These are phyloP conservation scores for Fusarium pilosicola DNA, from an alignment of 2,329 filamentous ascomycete genomes.

Conservation along the genomic window DNA sequence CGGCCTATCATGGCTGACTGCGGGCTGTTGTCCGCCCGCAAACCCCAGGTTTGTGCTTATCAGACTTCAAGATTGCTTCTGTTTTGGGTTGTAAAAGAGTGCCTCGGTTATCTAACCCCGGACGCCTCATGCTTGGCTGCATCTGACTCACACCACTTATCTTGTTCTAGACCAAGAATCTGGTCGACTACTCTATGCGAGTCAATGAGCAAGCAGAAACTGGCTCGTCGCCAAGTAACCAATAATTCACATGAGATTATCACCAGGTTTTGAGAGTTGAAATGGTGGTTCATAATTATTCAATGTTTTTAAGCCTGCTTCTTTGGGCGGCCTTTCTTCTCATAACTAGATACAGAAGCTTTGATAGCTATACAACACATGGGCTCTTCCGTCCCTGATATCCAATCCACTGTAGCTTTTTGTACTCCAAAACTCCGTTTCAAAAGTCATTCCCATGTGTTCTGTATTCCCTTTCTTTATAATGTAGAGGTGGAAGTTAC, in stretches of 20 bases:
- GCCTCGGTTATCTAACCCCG: slow-evolving; percentile 17
- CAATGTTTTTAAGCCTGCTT: slow-evolving; percentile 28
- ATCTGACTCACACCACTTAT: slow-evolving; percentile 1
- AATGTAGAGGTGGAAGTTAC: slow-evolving; percentile 35
- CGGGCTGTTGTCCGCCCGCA: not conserved
- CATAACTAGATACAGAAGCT: slow-evolving; percentile 33
- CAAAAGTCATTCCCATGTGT: slow-evolving; percentile 35
- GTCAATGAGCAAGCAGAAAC: not conserved
- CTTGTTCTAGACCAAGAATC: slow-evolving; percentile 1
- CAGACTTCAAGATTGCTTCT: not conserved
- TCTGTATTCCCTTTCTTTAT: slow-evolving; percentile 43
- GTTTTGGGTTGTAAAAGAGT: not conserved
- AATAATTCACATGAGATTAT: slow-evolving; percentile 10
- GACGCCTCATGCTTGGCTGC: slow-evolving; percentile 28
- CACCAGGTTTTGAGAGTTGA: not conserved
- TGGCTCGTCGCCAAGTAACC: not conserved
- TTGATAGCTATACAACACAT: slow-evolving; percentile 30
- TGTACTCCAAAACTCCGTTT: slow-evolving; percentile 26
- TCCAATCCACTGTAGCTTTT: slow-evolving; percentile 26
- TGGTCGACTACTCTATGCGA: not conserved
- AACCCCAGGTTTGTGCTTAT: slow-evolving; percentile 3
- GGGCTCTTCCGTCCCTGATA: slow-evolving; percentile 21
- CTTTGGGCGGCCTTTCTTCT: slow-evolving; percentile 28
- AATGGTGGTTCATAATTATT: slow-evolving; percentile 24
- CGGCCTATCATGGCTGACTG: slow-evolving; percentile 7